These are phyloP conservation scores for Peniophora sp. DNA, from an alignment of 1,284 basidiomycete genomes.

Conservation along the genomic window DNA sequence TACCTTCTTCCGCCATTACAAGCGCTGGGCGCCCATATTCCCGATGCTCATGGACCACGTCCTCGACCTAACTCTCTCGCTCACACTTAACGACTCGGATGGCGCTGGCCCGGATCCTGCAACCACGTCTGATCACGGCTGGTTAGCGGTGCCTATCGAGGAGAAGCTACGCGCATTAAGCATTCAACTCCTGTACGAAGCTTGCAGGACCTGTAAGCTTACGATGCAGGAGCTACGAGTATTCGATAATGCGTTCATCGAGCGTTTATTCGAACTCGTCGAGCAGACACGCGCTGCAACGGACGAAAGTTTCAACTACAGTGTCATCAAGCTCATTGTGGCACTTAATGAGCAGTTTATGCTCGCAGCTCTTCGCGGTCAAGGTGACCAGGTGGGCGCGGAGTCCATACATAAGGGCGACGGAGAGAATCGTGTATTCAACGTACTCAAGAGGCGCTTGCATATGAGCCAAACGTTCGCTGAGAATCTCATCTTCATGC, in stretches of 20 bases:
- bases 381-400: constrained; percentile 7
- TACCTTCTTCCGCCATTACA: constrained; percentile 68
- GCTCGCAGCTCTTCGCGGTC: constrained; percentile 56
- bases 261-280: constrained; percentile 88
- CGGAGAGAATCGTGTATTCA: constrained; percentile 71
- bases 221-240: constrained; percentile 71
- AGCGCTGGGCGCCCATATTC: constrained; percentile 77
- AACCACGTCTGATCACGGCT: constrained; percentile 28
- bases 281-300: constrained; percentile 84
- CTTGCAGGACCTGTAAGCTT: constrained; percentile 84
- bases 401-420: constrained; percentile 21
- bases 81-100: constrained; percentile 41
- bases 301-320: constrained; percentile 92
- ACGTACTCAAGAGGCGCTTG: constrained; percentile 76
- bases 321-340: constrained; percentile 88
- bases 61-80: constrained; percentile 58
- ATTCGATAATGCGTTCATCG: constrained; percentile 82
- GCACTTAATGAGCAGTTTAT: constrained; percentile 98
- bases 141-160: constrained; percentile 64
- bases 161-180: constrained; percentile 68
- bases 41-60: constrained; percentile 78
- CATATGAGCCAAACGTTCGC: constrained; percentile 91
- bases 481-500: constrained; percentile 98
- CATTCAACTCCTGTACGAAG: constrained; percentile 79
- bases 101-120: constrained; percentile 18